A percentile compares a stretch with the other conserved stretches of the same genome.
These are phyloP conservation scores for Colletotrichum godetiae DNA, from an alignment of 2,329 filamentous ascomycete species.

Conservation along the genomic window DNA sequence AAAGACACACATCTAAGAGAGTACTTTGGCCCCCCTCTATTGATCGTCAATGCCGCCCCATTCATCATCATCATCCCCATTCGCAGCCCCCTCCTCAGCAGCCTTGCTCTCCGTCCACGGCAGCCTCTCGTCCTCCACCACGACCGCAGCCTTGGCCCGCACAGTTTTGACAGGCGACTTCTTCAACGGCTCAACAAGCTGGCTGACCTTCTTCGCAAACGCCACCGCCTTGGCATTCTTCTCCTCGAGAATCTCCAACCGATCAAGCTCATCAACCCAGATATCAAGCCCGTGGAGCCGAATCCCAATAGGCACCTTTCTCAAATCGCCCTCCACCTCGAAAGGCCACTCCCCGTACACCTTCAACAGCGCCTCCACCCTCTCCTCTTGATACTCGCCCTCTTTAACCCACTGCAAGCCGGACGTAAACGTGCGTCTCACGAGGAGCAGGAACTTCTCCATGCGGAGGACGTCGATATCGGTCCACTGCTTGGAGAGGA, in stretches of 20 bases:
- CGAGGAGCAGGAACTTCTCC: slow-evolving; percentile 92
- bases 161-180: slow-evolving; percentile 77
- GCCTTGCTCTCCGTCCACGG: slow-evolving; percentile 65
- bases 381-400: slow-evolving; percentile 44
- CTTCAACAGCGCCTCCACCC: slow-evolving; percentile 45
- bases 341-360: slow-evolving; percentile 54
- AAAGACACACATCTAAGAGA: slow-evolving; percentile 14
- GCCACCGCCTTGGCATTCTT: slow-evolving; percentile 51
- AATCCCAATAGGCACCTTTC: slow-evolving; percentile 82
- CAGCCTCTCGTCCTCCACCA: slow-evolving; percentile 79
- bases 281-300: slow-evolving; percentile 90
- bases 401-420: slow-evolving; percentile 65
- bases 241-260: slow-evolving; percentile 65
- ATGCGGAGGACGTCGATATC: slow-evolving; percentile 80
- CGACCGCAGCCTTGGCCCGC: slow-evolving; percentile 75
- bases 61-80: slow-evolving; percentile 50
- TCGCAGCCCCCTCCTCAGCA: slow-evolving; percentile 45
- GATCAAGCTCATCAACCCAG: slow-evolving; percentile 90
- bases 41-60: slow-evolving; percentile 36
- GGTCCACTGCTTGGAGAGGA: slow-evolving; percentile 76
- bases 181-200: slow-evolving; percentile 66
- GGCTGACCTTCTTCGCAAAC: slow-evolving; percentile 65
- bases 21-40: neutral
- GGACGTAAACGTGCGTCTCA: slow-evolving; percentile 81
- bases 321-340: slow-evolving; percentile 51